Evolutionary conservation across 202 grass and related monocot genomes (phyloP).

Genomic region (Dendrocalamus latiflorus): DNA sequence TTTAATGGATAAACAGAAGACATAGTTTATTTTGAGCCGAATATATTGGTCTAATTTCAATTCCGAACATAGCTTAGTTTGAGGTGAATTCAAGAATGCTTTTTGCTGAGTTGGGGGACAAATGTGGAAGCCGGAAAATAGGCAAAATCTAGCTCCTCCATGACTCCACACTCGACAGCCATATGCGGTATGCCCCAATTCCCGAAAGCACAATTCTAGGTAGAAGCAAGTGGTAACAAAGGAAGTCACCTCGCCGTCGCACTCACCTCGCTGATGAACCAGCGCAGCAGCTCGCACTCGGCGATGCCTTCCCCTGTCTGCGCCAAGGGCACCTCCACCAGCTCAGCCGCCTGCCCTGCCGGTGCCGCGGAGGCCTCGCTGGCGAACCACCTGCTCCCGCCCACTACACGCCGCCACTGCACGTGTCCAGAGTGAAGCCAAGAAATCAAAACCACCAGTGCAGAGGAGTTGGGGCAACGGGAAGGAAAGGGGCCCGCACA

Average conservation of each 20-base stretch:
- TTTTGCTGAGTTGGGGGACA: not conserved
- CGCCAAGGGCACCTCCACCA: constrained; percentile 81
- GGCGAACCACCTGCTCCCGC: constrained; percentile 30
- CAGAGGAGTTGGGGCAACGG: not conserved
- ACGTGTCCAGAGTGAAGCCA: not conserved
- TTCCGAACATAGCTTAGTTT: not conserved
- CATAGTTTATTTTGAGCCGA: not conserved
- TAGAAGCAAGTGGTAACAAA: too few relatives aligned
- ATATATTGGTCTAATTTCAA: not conserved
- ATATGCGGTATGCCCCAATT: too few relatives aligned
- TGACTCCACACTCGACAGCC: too few relatives aligned
- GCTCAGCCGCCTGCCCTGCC: constrained; percentile 12
- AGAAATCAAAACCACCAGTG: not conserved
- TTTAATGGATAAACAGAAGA: not conserved
- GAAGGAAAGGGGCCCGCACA: not conserved
- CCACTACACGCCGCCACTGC: not conserved
- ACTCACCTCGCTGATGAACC: constrained; percentile 72
- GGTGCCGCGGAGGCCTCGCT: constrained; percentile 30
- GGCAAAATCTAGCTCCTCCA: too few relatives aligned
- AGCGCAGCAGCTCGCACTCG: constrained; percentile 90
- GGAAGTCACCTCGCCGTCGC: too few relatives aligned
- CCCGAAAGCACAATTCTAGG: too few relatives aligned
- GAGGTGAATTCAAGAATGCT: not conserved
- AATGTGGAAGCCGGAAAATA: not conserved
- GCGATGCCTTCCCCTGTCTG: constrained; percentile 98